Evolutionary conservation across 1,284 basidiomycete species (phyloP).

Genomic region (Inonotus obliquus): DNA sequence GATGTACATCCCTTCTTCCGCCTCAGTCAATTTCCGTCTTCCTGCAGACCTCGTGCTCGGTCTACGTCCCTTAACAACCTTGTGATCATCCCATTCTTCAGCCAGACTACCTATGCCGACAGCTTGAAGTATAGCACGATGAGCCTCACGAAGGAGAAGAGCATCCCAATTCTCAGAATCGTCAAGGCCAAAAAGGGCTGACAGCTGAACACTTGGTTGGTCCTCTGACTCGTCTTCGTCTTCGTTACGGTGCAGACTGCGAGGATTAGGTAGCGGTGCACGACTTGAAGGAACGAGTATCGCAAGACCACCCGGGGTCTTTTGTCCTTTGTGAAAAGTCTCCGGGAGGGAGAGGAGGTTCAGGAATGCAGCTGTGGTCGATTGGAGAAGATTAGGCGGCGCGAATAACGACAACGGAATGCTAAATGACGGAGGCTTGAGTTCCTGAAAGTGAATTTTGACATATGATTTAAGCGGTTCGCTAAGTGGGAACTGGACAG

Average conservation of each 20-base stretch:
- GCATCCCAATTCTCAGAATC: slow-evolving; percentile 11
- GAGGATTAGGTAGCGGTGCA: slow-evolving; percentile 29
- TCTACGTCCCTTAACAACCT: neutral
- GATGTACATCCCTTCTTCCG: slow-evolving; percentile 58
- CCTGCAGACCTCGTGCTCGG: slow-evolving; percentile 6
- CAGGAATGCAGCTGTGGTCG: slow-evolving; percentile 52
- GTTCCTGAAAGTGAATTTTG: neutral
- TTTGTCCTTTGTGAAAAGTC: slow-evolving; percentile 23
- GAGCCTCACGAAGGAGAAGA: slow-evolving; percentile 27
- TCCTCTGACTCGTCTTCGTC: neutral
- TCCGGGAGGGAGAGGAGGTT: slow-evolving; percentile 28
- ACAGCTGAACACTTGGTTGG: neutral
- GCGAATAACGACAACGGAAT: slow-evolving; percentile 34
- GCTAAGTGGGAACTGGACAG: slow-evolving; percentile 22
- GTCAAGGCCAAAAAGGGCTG: neutral
- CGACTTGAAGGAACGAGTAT: slow-evolving; percentile 50
- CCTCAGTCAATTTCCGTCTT: slow-evolving; percentile 29
- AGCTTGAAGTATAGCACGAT: slow-evolving; percentile 32
- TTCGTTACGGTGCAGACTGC: neutral
- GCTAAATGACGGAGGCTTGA: slow-evolving; percentile 19
- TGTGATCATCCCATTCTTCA: slow-evolving; percentile 17
- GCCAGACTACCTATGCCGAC: slow-evolving; percentile 24
- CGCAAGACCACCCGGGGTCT: slow-evolving; percentile 20
- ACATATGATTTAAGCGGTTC: neutral
- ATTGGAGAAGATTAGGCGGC: slow-evolving; percentile 56